phyloP scores from a whole-genome alignment of 129 eudicot genomes.

The Rutidosis leptorrhynchoides region DNA sequence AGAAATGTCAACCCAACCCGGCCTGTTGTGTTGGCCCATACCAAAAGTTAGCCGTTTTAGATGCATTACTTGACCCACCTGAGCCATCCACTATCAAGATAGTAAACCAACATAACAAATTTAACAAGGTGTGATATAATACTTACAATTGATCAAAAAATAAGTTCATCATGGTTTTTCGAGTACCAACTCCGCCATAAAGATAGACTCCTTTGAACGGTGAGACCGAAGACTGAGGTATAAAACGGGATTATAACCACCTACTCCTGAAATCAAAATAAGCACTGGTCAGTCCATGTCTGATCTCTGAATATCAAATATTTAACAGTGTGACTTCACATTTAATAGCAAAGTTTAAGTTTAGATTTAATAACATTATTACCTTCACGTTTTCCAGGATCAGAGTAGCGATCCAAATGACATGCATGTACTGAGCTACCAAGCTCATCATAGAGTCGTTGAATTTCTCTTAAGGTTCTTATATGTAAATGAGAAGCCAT shows the following conservation, averaged over 20 bases:
- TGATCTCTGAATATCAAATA: slow-evolving; percentile 18
- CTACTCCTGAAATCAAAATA: too few relatives aligned
- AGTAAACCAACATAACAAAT: slow-evolving; percentile 5
- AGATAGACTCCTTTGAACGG: too few relatives aligned
- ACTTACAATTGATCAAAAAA: slow-evolving; percentile 84
- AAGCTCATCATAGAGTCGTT: too few relatives aligned
- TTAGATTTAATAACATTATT: slow-evolving; percentile 7
- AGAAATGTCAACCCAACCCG: too few relatives aligned
- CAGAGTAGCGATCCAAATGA: too few relatives aligned
- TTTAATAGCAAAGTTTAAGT: background rate
- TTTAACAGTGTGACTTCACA: background rate
- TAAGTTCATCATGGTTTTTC: too few relatives aligned
- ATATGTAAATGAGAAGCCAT: slow-evolving; percentile 42
- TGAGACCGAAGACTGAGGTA: too few relatives aligned
- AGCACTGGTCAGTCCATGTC: too few relatives aligned
- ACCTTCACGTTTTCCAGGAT: slow-evolving; percentile 72
- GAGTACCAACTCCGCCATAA: too few relatives aligned
- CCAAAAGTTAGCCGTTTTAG: background rate
- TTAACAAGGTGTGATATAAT: background rate
- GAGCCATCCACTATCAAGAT: background rate
- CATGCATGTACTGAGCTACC: too few relatives aligned
- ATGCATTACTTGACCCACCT: too few relatives aligned
- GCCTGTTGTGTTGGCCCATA: background rate
- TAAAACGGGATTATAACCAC: too few relatives aligned
- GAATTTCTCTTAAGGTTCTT: slow-evolving; percentile 63